phyloP scores from a whole-genome alignment of 2,329 filamentous ascomycete species.

The Rhexocercosporidium sp. region DNA sequence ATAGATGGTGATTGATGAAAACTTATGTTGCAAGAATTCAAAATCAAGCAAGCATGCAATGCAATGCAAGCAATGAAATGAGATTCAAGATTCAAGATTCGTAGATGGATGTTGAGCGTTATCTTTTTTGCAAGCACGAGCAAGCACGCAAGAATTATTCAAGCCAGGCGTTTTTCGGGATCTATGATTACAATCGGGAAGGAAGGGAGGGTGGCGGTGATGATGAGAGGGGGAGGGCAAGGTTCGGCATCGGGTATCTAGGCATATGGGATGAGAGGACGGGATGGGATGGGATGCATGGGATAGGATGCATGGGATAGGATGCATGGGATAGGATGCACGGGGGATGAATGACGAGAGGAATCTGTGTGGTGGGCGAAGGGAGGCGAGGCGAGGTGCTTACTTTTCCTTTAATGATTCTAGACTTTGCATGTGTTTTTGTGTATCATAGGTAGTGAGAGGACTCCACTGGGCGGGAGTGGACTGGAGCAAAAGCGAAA shows the following conservation, averaged over 20 bases:
- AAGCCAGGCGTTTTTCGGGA: conserved; percentile 4
- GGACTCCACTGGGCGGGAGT: no score
- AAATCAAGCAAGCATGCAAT: background rate
- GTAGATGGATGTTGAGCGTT: conserved; percentile 8
- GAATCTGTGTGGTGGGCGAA: no score
- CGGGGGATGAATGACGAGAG: background rate
- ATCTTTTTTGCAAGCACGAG: background rate
- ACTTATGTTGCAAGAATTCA: background rate
- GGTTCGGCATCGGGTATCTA: background rate
- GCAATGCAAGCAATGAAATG: background rate
- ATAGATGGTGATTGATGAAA: background rate
- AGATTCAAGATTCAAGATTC: conserved; percentile 3
- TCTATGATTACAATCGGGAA: background rate
- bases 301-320: no score
- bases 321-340: background rate
- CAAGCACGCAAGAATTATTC: conserved; percentile 1
- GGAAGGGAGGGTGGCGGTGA: background rate
- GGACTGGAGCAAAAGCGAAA: no score
- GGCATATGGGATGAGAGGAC: background rate
- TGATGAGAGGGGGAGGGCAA: no score
- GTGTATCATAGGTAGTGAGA: no score
- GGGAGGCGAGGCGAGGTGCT: no score
- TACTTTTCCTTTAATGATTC: no score
- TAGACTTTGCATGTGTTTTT: no score
- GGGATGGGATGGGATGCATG: background rate